These are phyloP conservation scores for Melanogaster broomeanus DNA, from an alignment of 768 basidiomycete species.

Conservation along the genomic window DNA sequence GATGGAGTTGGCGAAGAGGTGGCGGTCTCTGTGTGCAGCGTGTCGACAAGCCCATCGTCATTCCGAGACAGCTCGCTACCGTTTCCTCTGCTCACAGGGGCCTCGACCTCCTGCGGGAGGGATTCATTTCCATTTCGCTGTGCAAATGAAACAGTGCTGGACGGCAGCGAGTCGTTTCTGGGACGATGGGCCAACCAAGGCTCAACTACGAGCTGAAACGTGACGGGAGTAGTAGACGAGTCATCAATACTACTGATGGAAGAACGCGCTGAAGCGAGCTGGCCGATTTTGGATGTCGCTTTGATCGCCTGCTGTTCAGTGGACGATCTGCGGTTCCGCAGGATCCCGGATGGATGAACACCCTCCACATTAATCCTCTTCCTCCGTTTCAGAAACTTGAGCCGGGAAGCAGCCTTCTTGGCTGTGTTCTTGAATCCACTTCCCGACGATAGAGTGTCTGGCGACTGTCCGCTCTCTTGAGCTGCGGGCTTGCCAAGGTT, in stretches of 20 bases:
- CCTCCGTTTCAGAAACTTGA: not conserved
- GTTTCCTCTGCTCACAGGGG: too few species aligned
- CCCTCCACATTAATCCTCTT: not conserved
- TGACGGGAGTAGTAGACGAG: not conserved
- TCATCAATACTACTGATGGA: not conserved
- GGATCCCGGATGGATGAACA: not conserved
- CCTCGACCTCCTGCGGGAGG: too few species aligned
- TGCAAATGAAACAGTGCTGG: not conserved
- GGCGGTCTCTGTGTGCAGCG: too few species aligned
- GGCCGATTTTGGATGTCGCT: not conserved
- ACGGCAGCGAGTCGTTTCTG: not conserved
- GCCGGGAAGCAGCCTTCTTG: not conserved
- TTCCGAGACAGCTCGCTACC: too few species aligned
- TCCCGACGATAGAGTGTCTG: not conserved
- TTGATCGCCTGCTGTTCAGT: not conserved
- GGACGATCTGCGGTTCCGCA: not conserved
- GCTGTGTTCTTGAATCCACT: not conserved
- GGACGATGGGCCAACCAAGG: not conserved
- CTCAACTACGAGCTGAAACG: not conserved
- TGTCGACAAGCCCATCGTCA: too few species aligned
- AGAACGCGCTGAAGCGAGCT: not conserved
- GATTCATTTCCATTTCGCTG: not conserved
- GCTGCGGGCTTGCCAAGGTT: not conserved
- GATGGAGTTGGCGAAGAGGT: too few species aligned
- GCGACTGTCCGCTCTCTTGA: not conserved